phyloP scores from a whole-genome alignment of 2,329 filamentous ascomycete species.

The Aurifilum marmelostoma region DNA sequence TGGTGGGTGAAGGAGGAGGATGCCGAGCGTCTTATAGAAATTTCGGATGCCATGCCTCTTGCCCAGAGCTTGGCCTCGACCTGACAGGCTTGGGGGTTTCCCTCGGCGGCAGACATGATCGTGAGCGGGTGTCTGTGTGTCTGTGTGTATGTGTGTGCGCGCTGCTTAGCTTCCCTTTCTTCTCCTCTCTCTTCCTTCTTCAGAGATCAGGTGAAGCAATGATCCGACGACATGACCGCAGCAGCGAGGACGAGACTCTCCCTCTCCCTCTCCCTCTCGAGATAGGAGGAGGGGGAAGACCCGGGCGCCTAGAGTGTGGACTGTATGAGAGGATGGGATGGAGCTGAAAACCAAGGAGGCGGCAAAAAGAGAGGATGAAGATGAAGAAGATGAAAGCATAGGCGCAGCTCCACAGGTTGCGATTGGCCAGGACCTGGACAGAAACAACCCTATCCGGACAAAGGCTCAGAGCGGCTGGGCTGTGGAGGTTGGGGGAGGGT shows the following conservation, averaged over 20 bases:
- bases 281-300: conserved; percentile 8
- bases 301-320: conserved; percentile 14
- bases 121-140: conserved; percentile 12
- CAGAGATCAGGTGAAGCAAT: conserved; percentile 33
- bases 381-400: not conserved
- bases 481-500: not conserved
- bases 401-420: not conserved
- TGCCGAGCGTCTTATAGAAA: conserved; percentile 25
- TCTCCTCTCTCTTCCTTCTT: conserved; percentile 12
- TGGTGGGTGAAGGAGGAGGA: conserved; percentile 12
- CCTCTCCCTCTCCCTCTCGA: too few species aligned
- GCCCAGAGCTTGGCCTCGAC: conserved; percentile 18
- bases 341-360: conserved; percentile 5
- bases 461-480: not conserved
- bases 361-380: not conserved
- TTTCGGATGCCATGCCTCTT: conserved; percentile 25
- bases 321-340: conserved; percentile 8
- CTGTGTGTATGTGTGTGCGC: not conserved
- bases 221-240: conserved; percentile 28
- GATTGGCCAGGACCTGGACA: not conserved
- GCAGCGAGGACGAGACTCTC: conserved; percentile 13
- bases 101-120: conserved; percentile 6
- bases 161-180: not conserved
- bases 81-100: conserved; percentile 18
- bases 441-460: not conserved